Conservation (phyloP, 208 protist genomes). For the Wallacemonas sp. region DNA sequence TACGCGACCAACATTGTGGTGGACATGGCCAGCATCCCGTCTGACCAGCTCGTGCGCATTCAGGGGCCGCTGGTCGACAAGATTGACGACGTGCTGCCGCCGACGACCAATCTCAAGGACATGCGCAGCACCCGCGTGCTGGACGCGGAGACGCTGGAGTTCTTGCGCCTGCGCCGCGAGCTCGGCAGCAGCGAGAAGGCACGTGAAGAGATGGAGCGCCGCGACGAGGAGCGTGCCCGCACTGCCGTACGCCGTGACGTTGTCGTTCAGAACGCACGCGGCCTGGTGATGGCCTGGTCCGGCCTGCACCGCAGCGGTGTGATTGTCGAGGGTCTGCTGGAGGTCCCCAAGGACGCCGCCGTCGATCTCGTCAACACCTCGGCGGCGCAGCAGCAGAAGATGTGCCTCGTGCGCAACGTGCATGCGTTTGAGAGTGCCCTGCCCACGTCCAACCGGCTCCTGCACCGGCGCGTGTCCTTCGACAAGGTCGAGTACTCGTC, state of each 20-base stretch:
- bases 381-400: conserved; percentile 2
- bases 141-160: conserved; percentile 61
- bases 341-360: conserved; percentile 20
- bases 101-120: conserved; percentile 75
- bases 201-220: conserved; percentile 40
- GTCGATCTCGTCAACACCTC: conserved; percentile 12
- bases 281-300: conserved; percentile 75
- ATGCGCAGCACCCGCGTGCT: conserved; percentile 75
- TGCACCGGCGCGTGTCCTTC: conserved; percentile 67
- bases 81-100: conserved; percentile 46
- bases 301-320: conserved; percentile 78
- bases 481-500: conserved; percentile 66
- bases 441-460: conserved; percentile 66
- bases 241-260: conserved; percentile 37
- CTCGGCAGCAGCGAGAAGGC: conserved; percentile 55
- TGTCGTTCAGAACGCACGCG: conserved; percentile 29
- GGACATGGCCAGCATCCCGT: conserved; percentile 57
- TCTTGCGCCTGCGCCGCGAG: conserved; percentile 49
- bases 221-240: conserved; percentile 25
- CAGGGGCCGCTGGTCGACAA: conserved; percentile 49
- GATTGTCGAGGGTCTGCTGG: conserved; percentile 40
- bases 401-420: conserved; percentile 81
- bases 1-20: conserved; percentile 75
- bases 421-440: conserved; percentile 79
- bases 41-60: conserved; percentile 48